Conservation (phyloP, 2,329 filamentous ascomycete species). For the Ophiocordyceps australis region DNA sequence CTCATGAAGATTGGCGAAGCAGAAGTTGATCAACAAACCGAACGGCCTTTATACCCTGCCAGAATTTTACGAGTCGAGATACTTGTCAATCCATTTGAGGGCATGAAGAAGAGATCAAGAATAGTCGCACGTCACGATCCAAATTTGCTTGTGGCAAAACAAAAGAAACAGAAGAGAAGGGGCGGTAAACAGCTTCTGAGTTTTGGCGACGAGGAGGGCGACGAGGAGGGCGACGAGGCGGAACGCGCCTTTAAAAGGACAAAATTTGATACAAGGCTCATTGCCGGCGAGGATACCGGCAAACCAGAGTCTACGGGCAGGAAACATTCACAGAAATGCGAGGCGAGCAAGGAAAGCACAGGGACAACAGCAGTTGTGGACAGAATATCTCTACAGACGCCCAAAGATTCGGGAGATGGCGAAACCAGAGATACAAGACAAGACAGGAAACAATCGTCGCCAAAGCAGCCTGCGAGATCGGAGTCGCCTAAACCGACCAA, state of each 20-base stretch:
- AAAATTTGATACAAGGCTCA: conserved; percentile 63
- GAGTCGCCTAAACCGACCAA: conserved; percentile 20
- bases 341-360: conserved; percentile 10
- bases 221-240: conserved; percentile 22
- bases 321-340: conserved; percentile 7
- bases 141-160: conserved; percentile 22
- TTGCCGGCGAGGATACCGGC: conserved; percentile 38
- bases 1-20: conserved; percentile 82
- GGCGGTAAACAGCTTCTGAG: conserved; percentile 60
- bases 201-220: conserved; percentile 54
- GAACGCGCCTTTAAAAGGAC: conserved; percentile 51
- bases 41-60: conserved; percentile 72
- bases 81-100: conserved; percentile 64
- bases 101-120: conserved; percentile 54
- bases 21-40: conserved; percentile 61
- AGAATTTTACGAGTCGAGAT: conserved; percentile 61
- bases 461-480: too few relatives aligned
- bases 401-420: conserved; percentile 7
- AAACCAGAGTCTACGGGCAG: too few relatives aligned
- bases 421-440: background rate
- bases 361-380: too few relatives aligned
- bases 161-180: conserved; percentile 54
- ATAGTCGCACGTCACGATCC: conserved; percentile 28
- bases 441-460: conserved; percentile 4
- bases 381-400: too few relatives aligned